phyloP scores from a whole-genome alignment of 2,329 filamentous ascomycete genomes.

The Chaetomiaceae sp. region DNA sequence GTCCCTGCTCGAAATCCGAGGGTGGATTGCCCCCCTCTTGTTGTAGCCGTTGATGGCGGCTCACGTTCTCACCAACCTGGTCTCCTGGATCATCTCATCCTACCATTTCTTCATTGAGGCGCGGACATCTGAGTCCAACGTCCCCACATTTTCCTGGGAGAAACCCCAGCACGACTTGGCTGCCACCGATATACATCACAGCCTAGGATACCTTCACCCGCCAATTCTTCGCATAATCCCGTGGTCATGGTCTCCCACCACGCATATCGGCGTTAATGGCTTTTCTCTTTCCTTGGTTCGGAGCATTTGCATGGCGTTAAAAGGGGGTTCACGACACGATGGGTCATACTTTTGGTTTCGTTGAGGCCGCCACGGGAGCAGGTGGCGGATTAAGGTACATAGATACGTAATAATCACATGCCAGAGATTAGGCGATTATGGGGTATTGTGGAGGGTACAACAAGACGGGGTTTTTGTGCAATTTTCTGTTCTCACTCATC shows the following conservation, averaged over 20 bases:
- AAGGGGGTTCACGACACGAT: background rate
- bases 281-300: background rate
- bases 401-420: slow-evolving; percentile 14
- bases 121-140: too few species aligned
- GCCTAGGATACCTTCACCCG: background rate
- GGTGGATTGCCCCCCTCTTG: background rate
- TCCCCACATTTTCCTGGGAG: too few species aligned
- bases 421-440: slow-evolving; percentile 4
- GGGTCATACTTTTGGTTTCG: background rate
- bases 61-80: too few species aligned
- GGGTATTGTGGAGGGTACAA: slow-evolving; percentile 7
- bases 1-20: background rate
- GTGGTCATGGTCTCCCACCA: background rate
- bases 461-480: background rate
- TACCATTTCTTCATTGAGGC: too few species aligned
- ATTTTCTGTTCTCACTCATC: background rate
- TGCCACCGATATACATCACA: background rate
- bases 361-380: background rate
- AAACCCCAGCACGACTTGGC: background rate
- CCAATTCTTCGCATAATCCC: background rate
- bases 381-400: slow-evolving; percentile 1
- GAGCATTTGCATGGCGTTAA: slow-evolving; percentile 21
- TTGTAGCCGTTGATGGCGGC: background rate
- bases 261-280: slow-evolving; percentile 3
- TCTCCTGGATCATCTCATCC: too few species aligned